Evolutionary conservation across 2,329 filamentous ascomycete species (phyloP), one percentile per base, ranked within the genome.

Genomic region (Colletotrichum limetticola): DNA sequence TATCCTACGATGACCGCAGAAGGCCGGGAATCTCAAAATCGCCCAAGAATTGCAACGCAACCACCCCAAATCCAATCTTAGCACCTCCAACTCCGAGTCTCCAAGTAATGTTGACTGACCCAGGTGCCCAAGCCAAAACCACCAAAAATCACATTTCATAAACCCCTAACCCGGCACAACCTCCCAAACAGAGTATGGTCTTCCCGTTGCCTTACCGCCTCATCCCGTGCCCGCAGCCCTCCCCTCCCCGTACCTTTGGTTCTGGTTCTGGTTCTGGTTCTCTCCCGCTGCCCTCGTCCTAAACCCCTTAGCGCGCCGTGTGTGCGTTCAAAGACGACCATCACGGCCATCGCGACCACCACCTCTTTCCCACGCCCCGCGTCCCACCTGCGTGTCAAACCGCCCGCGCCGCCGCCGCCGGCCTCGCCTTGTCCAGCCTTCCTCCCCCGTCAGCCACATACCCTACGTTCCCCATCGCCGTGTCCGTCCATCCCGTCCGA

Each of bases 1-100:
- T 67, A 53, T 58, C 35, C 57, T 26, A 60, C 66, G 66, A 72
- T 69, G 70, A 42, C 42, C 53, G 59, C 32, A 53, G 30, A 28
- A 60, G 5, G 42, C 28, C n/a, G 60, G 30, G 32, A 49, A 64
- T 59, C 42, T 64, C 37, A 53, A 59, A 68, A 72, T 72, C 66
- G 66, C 11, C 37, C 37, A 42, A 16, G 19, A 42, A 42, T 35
- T 12, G 32, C 32, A 22, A 46, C 24, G 28, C 12, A 58, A 35
- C 26, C 30, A 35, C 12, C 37, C 37, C 37, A 42, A 22, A 57
- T 49, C 14, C 26, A 63, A 63, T 63, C 66, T 37, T 16, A 53
- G 65, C 60, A 28, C 35, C 26, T 14, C 24, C 60, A 32, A 19
- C 42, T 49, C 42, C 19, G 1, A 49, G 9, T 35, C 32, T 35